Evolutionary conservation across 108 stramenopile species (phyloP).

Genomic region (Aureococcus anophagefferens): DNA sequence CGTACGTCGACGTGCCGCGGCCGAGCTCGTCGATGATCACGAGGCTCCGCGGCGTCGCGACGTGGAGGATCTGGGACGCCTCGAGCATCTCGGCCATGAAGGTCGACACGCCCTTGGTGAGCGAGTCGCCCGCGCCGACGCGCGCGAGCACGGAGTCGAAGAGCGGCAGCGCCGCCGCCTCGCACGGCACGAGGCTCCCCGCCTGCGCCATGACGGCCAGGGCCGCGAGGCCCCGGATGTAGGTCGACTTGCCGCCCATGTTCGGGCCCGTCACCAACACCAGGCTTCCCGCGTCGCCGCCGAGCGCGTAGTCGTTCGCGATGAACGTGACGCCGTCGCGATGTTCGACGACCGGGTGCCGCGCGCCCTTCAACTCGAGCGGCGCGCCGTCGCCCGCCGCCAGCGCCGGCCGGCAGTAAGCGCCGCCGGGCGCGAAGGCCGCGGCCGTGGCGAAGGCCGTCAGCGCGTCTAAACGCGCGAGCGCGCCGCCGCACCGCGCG

Average conservation of each 20-base stretch:
- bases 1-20: constrained; percentile 89
- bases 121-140: constrained; percentile 88
- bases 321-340: constrained; percentile 83
- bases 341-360: constrained; percentile 93
- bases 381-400: constrained; percentile 52
- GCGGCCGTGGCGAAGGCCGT: constrained; percentile 71
- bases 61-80: constrained; percentile 75
- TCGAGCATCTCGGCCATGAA: constrained; percentile 99
- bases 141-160: constrained; percentile 79
- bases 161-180: constrained; percentile 68
- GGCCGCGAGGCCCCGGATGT: constrained; percentile 85
- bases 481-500: constrained; percentile 44
- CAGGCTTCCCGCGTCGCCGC: constrained; percentile 58
- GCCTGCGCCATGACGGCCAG: constrained; percentile 92
- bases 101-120: constrained; percentile 87
- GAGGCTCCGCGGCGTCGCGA: constrained; percentile 71
- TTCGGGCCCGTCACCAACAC: constrained; percentile 92
- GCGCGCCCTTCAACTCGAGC: constrained; percentile 53
- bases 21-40: constrained; percentile 98
- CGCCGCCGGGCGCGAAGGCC: constrained; percentile 55
- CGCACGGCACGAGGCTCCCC: constrained; percentile 73
- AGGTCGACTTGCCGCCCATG: constrained; percentile 87
- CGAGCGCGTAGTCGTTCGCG: constrained; percentile 77
- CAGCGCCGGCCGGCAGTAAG: constrained; percentile 74
- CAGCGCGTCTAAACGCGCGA: constrained; percentile 75